Conservation (phyloP, 1,139 yeast genomes). For the Lodderomyces margitis region DNA sequence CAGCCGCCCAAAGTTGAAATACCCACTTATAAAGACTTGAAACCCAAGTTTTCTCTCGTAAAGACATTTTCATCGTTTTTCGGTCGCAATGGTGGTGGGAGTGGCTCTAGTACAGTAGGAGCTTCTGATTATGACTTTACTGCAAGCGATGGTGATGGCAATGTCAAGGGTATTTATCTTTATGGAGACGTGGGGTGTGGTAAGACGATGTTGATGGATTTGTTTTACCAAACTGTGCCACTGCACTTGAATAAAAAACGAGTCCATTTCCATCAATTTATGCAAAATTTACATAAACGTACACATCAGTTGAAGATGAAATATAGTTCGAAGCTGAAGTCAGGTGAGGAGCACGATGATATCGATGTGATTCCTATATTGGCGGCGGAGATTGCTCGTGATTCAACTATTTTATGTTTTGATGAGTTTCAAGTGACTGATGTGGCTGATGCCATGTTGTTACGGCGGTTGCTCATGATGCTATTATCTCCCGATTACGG, state of each 20-base stretch:
- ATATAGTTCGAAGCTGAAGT: conserved; percentile 28
- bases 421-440: conserved; percentile 97
- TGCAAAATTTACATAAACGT: conserved; percentile 90
- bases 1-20: conserved; percentile 52
- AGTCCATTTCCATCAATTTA: conserved; percentile 92
- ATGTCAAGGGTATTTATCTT: conserved; percentile 77
- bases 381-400: conserved; percentile 78
- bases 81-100: conserved; percentile 16
- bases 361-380: conserved; percentile 81
- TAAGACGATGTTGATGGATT: conserved; percentile 96
- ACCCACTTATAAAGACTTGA: conserved; percentile 48
- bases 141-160: conserved; percentile 9
- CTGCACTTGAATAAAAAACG: conserved; percentile 70
- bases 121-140: conserved; percentile 5
- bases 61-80: conserved; percentile 38
- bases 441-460: conserved; percentile 96
- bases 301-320: conserved; percentile 69
- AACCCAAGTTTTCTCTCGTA: conserved; percentile 39
- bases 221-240: conserved; percentile 84
- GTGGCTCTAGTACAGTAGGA: background rate
- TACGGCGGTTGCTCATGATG: conserved; percentile 68
- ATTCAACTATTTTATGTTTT: conserved; percentile 79
- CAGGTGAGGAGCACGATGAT: conserved; percentile 38
- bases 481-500: conserved; percentile 71
- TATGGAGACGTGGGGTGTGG: conserved; percentile 99